phyloP scores from a whole-genome alignment of 305 asterid genomes.

The Solanum hybrid region DNA sequence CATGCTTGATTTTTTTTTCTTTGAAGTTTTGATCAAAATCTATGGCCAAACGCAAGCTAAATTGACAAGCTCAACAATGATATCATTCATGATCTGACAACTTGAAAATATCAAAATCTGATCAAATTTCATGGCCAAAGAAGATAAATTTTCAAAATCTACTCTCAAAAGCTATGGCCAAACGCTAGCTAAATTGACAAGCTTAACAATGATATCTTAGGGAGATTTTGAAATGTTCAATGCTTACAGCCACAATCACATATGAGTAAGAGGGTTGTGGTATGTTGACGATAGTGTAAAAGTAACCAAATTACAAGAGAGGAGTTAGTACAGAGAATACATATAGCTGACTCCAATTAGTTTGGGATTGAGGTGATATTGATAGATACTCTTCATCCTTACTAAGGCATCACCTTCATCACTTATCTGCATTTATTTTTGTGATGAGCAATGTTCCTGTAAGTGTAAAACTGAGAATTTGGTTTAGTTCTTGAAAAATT shows the following conservation, averaged over 20 bases:
- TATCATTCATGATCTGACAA: background rate
- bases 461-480: background rate
- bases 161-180: background rate
- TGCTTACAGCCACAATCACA: background rate
- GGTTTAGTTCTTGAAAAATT: background rate
- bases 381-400: background rate
- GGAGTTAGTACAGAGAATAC: background rate
- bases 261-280: background rate
- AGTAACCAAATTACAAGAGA: background rate
- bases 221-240: background rate
- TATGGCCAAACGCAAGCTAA: background rate
- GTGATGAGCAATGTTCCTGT: background rate
- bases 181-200: background rate
- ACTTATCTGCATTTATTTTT: background rate
- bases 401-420: background rate
- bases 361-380: background rate
- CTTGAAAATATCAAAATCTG: background rate
- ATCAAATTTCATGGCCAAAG: background rate
- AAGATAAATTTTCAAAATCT: background rate
- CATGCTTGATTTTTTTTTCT: background rate
- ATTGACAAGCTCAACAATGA: background rate
- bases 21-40: background rate
- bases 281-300: background rate
- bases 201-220: background rate
- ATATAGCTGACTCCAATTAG: background rate